These are phyloP conservation scores for Linnemannia elongata DNA, from an alignment of 192 early-diverging fungal genomes.

Conservation along the genomic window DNA sequence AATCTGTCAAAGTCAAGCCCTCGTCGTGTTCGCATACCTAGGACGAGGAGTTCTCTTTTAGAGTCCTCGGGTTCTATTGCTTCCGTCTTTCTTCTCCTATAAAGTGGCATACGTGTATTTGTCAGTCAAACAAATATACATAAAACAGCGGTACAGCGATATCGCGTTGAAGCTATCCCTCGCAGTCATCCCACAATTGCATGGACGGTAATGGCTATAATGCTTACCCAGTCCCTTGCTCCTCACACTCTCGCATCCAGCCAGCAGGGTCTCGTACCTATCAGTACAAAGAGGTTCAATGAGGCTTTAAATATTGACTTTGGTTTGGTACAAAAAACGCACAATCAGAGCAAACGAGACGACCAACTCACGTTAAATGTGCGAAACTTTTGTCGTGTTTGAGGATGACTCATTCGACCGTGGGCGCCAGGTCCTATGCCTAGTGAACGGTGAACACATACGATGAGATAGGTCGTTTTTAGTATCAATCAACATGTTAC, in stretches of 20 bases:
- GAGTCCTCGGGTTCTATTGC: neutral
- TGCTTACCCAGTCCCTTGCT: conserved; percentile 60
- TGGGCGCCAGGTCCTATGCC: conserved; percentile 71
- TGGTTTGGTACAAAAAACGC: neutral
- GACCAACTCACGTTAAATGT: conserved; percentile 61
- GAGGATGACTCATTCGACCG: conserved; percentile 58
- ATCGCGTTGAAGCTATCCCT: neutral
- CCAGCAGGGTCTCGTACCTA: conserved; percentile 67
- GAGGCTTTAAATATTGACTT: neutral
- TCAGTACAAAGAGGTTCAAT: neutral
- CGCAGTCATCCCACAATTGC: neutral
- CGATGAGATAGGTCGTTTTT: neutral
- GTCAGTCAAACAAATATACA: conserved; percentile 25
- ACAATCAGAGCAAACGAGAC: neutral
- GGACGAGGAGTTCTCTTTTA: conserved; percentile 63
- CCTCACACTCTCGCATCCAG: conserved; percentile 64
- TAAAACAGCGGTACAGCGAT: neutral
- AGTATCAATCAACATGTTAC: neutral
- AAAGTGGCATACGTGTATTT: conserved; percentile 1
- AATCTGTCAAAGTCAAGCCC: conserved; percentile 58
- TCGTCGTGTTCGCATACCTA: conserved; percentile 63
- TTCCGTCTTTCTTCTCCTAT: conserved; percentile 7
- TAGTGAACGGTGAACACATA: neutral
- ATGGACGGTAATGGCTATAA: neutral
- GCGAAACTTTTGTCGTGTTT: conserved; percentile 31